Base-by-base conservation (phyloP, 2,329 filamentous ascomycete species). In the Venturiaceae sp. region DNA sequence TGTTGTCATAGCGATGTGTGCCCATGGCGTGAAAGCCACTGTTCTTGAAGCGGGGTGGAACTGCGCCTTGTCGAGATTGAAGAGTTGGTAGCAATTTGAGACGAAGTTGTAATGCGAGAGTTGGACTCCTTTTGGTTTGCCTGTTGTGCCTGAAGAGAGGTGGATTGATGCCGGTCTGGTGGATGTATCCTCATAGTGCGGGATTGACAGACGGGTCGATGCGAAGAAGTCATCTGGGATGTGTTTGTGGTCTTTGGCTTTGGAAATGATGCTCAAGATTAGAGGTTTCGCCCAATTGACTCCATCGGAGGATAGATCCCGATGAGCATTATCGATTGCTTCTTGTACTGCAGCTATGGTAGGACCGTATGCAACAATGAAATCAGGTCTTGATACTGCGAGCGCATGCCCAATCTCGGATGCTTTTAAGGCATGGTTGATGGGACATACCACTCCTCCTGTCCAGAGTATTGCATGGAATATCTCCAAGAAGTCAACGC, bases 1-100 rank as follows among this genome's bases (percentile, higher is more conserved):
- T 13, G 74, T 76, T 6, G 74, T 76, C 65, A 72, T 75, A 57
- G 66, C 74, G 55, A 77, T 76, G 60, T 77, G 74, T 4, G 72
- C 71, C 68, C 72, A 76, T 2, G 74, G 74, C 1, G 74, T 77
- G 63, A 73, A 76, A 23, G 72, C 69, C 1, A 77, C 72, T 0
- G 69, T 72, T 11, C 69, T 65, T 1, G 64, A 69, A 4, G 60
- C 66, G 0, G 70, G 63, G 55, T 70, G 63, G 61, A 75, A 74
- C 41, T 72, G 69, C 7, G 63, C 61, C 6, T 63, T 63, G 58
- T 75, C 74, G 34, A 74, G 70, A 0, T 67, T 62, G 9, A 72
- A 62, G n/a, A 75, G 72, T 41, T 76, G 74, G 23, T 58, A 62
- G 44, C 21, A 30, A 55, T 58, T 58, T 9, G 55, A 34, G 11